Base-by-base conservation (phyloP, 441 rosid species). In the Corymbia citriodora region DNA sequence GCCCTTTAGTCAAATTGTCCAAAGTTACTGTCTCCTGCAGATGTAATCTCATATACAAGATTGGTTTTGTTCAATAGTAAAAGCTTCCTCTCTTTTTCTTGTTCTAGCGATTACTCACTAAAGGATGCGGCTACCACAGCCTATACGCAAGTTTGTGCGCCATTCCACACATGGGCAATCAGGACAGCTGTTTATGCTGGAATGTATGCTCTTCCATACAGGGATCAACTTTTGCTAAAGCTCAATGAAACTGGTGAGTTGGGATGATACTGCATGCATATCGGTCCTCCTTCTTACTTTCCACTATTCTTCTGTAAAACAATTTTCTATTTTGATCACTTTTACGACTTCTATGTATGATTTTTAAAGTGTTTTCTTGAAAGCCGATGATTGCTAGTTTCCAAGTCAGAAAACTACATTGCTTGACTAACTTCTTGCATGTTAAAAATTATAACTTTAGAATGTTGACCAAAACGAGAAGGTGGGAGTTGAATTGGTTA, bases 131-230 rank as follows among this genome's bases (percentile, higher is more conserved):
- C 99, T 10, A 94, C 99, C 25, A 92, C 96, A 50, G 99, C 99
- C 87, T 98, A 97, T 91, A 89, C 98, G 2, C 95, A 95, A 92
- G 99, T 97, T 13, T 98, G 99, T 82, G 98, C 99, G 13, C 99
- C 98, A 48, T 97, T 90, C 90, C 99, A 97, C 88, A 94, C 99
- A 18, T 97, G 99, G 99, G 93, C 98, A 1, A 94, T 98, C 86
- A 93, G 99, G 88, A 94, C 99, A 7, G 99, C 99, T 1, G 99
- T 97, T 92, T 97, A 95, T 90, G 99, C 99, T 8, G 98, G 98
- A 89, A 98, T 98, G 99, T 96, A 95, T 90, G 93, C 99, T 65
- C 98, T 98, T 88, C 99, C 99, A 61, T 90, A 97, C 2, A 94
- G 98, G 92, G 97, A 97, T 25, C 99, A 95, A 72, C 99, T 97